Conservation (phyloP, 1,284 basidiomycete species). For the Inonotus hispidus region DNA sequence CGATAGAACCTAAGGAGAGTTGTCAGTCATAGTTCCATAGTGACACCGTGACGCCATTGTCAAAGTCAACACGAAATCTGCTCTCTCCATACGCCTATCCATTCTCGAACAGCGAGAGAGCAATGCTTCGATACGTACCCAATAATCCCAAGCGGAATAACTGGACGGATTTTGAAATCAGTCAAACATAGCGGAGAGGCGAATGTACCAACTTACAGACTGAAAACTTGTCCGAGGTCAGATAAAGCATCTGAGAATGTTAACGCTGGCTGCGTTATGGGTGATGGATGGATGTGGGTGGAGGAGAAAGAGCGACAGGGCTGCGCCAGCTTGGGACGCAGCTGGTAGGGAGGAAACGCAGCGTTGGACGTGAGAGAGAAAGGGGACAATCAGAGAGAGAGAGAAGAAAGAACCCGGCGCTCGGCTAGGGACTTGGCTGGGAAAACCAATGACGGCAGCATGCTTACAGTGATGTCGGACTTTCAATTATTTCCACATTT, state of each 20-base stretch:
- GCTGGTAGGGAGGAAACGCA: constrained; percentile 2
- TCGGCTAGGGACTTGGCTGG: background rate
- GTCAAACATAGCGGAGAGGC: constrained; percentile 6
- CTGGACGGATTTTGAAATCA: constrained; percentile 36
- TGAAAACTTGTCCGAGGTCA: constrained; percentile 75
- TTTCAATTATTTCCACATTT: background rate
- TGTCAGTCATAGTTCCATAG: constrained; percentile 9
- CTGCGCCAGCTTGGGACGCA: constrained; percentile 17
- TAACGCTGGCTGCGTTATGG: constrained; percentile 1
- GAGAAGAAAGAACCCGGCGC: background rate
- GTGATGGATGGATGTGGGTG: constrained; percentile 1
- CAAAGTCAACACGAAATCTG: too few species aligned
- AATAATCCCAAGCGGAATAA: constrained; percentile 87
- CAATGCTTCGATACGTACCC: constrained; percentile 50
- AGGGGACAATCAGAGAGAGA: too few species aligned
- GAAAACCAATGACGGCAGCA: background rate
- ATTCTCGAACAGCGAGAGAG: background rate
- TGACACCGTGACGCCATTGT: constrained; percentile 2
- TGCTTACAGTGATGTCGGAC: constrained; percentile 2
- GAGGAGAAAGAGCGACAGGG: constrained; percentile 18
- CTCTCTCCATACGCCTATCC: background rate
- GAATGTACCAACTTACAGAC: constrained; percentile 51
- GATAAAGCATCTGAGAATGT: constrained; percentile 48
- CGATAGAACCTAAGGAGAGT: constrained; percentile 63
- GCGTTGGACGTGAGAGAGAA: background rate